Conservation (phyloP, 768 basidiomycete species). For the Sporobolomyces roseus region DNA sequence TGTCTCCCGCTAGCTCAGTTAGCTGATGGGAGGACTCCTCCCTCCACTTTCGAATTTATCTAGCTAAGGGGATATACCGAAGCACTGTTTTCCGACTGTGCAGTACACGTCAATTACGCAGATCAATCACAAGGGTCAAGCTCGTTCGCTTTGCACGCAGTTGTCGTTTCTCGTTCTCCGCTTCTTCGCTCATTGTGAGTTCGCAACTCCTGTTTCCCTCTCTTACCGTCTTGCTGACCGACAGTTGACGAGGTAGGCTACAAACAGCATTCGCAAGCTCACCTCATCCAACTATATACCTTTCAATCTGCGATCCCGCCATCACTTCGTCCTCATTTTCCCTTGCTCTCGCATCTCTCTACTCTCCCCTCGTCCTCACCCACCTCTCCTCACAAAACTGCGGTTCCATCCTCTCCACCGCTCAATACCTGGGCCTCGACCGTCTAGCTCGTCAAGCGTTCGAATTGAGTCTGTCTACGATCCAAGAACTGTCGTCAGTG, state of each 20-base stretch:
- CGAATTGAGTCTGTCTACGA: background rate
- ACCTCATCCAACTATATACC: background rate
- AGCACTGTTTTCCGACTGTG: background rate
- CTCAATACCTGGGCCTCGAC: constrained; percentile 20
- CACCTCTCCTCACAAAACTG: constrained; percentile 9
- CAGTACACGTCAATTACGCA: background rate
- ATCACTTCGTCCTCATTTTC: constrained; percentile 12
- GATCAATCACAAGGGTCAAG: background rate
- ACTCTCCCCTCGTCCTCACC: constrained; percentile 20
- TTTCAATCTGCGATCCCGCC: constrained; percentile 8
- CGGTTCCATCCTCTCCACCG: constrained; percentile 14
- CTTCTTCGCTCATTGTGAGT: constrained; percentile 7
- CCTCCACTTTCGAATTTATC: background rate
- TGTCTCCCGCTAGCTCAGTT: background rate
- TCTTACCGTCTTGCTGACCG: background rate
- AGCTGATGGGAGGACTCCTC: background rate
- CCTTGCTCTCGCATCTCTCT: constrained; percentile 30
- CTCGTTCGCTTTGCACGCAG: background rate
- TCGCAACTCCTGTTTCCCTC: background rate
- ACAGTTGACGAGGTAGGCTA: background rate
- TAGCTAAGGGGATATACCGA: background rate
- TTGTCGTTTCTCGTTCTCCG: constrained; percentile 18
- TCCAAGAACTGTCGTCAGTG: background rate
- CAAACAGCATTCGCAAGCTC: background rate
- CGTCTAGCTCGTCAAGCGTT: constrained; percentile 2